Base-by-base conservation (phyloP, 2,329 filamentous ascomycete species). In the Elsinoe australis region DNA sequence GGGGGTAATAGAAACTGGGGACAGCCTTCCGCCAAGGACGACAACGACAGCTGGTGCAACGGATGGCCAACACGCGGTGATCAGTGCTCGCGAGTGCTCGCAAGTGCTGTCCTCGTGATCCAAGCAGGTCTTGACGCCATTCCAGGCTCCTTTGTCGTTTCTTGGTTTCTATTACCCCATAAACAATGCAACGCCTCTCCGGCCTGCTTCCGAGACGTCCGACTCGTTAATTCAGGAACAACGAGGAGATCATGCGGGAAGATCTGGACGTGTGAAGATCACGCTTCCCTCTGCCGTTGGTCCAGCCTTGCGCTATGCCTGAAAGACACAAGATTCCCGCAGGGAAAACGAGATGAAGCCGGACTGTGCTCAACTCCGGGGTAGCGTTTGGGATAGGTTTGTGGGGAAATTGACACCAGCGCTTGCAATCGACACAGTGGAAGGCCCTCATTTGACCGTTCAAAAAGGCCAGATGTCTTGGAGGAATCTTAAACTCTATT, bases 1-100 rank as follows among this genome's bases (percentile, higher is more conserved):
- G 45, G 33, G 32, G 32, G 45, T 48, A 48, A 48, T 48, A 39
- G 45, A 48, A 48, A 48, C 36, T 41, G 12, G 10, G 10, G n/a
- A 41, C n/a, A n/a, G 36, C 31, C 32, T 19, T 7, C 8, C 45
- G 45, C 44, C 33, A 36, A 36, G 33, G 14, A 12, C 19, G 15
- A 39, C 14, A 35, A 18, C 10, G 18, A 14, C 14, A 28, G 17
- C 26, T 44, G 39, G 24, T 32, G 26, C 39, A 31, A 32, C 39
- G 39, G 12, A 44, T 32, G 26, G 29, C 26, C 39, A 32, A 24
- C 26, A 31, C 39, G 28, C 26, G 21, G 21, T 41, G 28, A 22
- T 14, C 21, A 26, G 12, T 41, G 36, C 35, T 21, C 35, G 14
- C 18, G 12, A 18, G 26, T 21, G n/a, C 19, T 39, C 19, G n/a